Evolutionary conservation across 2,329 filamentous ascomycete genomes (phyloP).

Genomic region (Herpotrichia juniperi): DNA sequence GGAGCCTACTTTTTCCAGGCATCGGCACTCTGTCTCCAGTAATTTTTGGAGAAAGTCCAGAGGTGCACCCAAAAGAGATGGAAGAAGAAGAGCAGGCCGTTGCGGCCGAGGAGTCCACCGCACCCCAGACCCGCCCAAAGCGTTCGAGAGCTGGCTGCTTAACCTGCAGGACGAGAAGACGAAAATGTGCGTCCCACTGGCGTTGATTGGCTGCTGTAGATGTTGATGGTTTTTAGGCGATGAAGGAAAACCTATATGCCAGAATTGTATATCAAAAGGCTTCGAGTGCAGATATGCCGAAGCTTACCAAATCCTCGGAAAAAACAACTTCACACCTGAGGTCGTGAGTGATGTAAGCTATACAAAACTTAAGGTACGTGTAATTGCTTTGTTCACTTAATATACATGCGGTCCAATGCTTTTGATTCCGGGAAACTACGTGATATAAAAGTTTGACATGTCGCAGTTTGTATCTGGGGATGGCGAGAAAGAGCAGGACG

Average conservation of each 20-base stretch:
- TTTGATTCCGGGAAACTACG: background rate
- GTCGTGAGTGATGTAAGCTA: slow-evolving; percentile 23
- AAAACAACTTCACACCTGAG: slow-evolving; percentile 54
- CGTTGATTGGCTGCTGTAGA: background rate
- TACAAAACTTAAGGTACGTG: slow-evolving; percentile 20
- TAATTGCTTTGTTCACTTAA: background rate
- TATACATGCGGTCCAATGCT: background rate
- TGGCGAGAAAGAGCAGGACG: background rate
- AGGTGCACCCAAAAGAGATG: slow-evolving; percentile 8
- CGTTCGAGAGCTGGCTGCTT: slow-evolving; percentile 53
- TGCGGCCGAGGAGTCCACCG: slow-evolving; percentile 9
- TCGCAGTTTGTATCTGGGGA: slow-evolving; percentile 13
- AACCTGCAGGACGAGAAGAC: slow-evolving; percentile 55
- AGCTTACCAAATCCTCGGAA: slow-evolving; percentile 55
- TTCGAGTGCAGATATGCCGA: slow-evolving; percentile 58
- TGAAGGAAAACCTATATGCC: slow-evolving; percentile 57
- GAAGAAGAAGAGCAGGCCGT: slow-evolving; percentile 13
- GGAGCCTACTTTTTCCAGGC: background rate
- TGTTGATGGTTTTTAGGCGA: slow-evolving; percentile 50
- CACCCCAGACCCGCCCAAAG: slow-evolving; percentile 7
- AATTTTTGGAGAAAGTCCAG: background rate
- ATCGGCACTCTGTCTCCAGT: background rate
- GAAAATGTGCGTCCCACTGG: slow-evolving; percentile 52
- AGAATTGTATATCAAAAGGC: slow-evolving; percentile 54
- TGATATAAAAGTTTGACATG: background rate